phyloP scores from a whole-genome alignment of 768 basidiomycete genomes.

The Termitomyces eurrhizus region DNA sequence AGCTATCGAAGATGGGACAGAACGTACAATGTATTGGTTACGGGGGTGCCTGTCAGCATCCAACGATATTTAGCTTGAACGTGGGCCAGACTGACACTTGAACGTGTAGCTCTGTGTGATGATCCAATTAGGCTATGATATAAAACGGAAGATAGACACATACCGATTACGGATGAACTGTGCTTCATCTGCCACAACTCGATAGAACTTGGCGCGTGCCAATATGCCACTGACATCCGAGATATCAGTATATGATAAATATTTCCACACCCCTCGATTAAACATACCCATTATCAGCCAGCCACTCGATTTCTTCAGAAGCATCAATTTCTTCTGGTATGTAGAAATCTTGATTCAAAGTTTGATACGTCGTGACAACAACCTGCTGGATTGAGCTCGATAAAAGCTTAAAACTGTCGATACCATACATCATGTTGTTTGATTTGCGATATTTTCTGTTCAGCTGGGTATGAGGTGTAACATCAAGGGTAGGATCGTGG shows the following conservation, averaged over 20 bases:
- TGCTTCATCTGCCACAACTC: slow-evolving; percentile 76
- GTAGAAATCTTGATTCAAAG: slow-evolving; percentile 55
- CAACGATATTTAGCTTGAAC: slow-evolving; percentile 67
- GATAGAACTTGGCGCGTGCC: slow-evolving; percentile 58
- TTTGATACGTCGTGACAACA: slow-evolving; percentile 76
- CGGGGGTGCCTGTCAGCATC: slow-evolving; percentile 76
- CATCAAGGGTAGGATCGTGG: background rate
- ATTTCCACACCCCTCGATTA: background rate
- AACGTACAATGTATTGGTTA: slow-evolving; percentile 63
- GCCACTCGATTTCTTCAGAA: slow-evolving; percentile 45
- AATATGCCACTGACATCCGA: slow-evolving; percentile 47
- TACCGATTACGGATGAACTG: slow-evolving; percentile 71
- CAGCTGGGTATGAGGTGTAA: background rate
- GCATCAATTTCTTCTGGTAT: slow-evolving; percentile 45
- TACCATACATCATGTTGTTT: slow-evolving; percentile 46
- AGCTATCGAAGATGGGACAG: background rate
- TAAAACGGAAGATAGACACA: background rate
- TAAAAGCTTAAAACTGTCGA: background rate
- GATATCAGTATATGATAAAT: background rate
- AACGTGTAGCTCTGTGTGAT: slow-evolving; percentile 43
- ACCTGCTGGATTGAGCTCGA: slow-evolving; percentile 34
- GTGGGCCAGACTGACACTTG: slow-evolving; percentile 55
- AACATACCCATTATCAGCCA: slow-evolving; percentile 45
- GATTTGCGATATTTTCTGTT: slow-evolving; percentile 41
- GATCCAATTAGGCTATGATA: background rate